These are phyloP conservation scores for Nannochloris sp. DNA, from an alignment of 139 green algal genomes.

Conservation along the genomic window DNA sequence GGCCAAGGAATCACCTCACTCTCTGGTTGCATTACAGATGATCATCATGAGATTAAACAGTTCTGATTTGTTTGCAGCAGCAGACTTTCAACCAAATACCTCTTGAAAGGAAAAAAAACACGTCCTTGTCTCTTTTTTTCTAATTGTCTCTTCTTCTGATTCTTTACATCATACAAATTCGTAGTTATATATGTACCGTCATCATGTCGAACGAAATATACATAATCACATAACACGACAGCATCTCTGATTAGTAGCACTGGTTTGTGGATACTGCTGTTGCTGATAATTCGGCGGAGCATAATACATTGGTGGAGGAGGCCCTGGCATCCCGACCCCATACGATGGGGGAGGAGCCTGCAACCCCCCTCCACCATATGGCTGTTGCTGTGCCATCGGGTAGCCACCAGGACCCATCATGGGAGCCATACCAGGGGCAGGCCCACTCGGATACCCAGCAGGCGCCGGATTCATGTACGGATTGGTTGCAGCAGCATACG, in stretches of 20 bases:
- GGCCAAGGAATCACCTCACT: conserved; percentile 11
- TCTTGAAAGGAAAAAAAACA: not conserved
- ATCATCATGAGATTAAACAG: conserved; percentile 26
- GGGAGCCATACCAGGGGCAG: not conserved
- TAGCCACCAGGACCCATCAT: not conserved
- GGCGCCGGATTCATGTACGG: conserved; percentile 2
- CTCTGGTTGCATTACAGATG: conserved; percentile 22
- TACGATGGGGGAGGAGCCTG: not conserved
- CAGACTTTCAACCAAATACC: conserved; percentile 3
- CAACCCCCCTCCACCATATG: not conserved
- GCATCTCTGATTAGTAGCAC: no score
- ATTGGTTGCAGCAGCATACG: not conserved
- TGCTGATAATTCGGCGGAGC: conserved; percentile 2
- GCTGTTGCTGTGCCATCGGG: not conserved
- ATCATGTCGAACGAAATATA: not conserved
- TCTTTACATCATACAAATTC: no score
- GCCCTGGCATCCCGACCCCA: conserved; percentile 2
- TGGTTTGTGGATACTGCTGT: not conserved
- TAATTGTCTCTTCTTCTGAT: no score
- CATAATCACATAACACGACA: not conserved
- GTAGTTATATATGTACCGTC: no score
- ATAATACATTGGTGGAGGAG: conserved; percentile 5
- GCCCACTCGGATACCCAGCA: conserved; percentile 5
- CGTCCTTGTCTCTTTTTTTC: no score
- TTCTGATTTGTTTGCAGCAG: conserved; percentile 18